phyloP scores from a whole-genome alignment of 768 basidiomycete species.

The Suillus americanus region DNA sequence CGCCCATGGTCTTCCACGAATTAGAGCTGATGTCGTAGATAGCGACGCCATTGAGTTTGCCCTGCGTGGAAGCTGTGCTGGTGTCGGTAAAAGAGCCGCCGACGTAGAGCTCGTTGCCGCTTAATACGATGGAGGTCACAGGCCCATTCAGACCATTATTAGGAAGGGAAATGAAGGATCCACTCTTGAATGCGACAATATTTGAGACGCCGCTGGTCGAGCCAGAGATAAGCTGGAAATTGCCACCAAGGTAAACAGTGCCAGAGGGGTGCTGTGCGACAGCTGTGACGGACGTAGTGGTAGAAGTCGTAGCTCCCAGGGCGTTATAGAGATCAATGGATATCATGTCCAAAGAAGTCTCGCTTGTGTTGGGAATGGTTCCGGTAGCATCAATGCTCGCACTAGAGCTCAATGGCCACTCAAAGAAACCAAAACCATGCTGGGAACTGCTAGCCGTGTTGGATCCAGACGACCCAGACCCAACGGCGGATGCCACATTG shows the following conservation, averaged over 20 bases:
- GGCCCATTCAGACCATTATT: slow-evolving; percentile 77
- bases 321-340: slow-evolving; percentile 62
- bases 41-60: slow-evolving; percentile 59
- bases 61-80: slow-evolving; percentile 46
- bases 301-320: slow-evolving; percentile 46
- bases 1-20: slow-evolving; percentile 66
- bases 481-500: slow-evolving; percentile 39
- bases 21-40: slow-evolving; percentile 66
- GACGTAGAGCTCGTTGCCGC: slow-evolving; percentile 69
- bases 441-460: slow-evolving; percentile 36
- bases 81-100: slow-evolving; percentile 89
- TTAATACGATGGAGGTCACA: slow-evolving; percentile 66
- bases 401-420: slow-evolving; percentile 67
- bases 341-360: slow-evolving; percentile 65
- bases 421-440: slow-evolving; percentile 81
- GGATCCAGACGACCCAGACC: slow-evolving; percentile 26
- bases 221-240: slow-evolving; percentile 63
- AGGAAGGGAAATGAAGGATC: slow-evolving; percentile 51
- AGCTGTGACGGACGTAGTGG: slow-evolving; percentile 45
- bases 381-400: slow-evolving; percentile 56
- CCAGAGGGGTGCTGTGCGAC: slow-evolving; percentile 69
- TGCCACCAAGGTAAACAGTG: slow-evolving; percentile 71
- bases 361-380: slow-evolving; percentile 61
- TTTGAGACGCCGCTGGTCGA: slow-evolving; percentile 61
- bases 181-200: slow-evolving; percentile 68